Evolutionary conservation across 768 basidiomycete species (phyloP), one percentile per base, ranked within the genome.

Genomic region (Psilocybe subaeruginosa): DNA sequence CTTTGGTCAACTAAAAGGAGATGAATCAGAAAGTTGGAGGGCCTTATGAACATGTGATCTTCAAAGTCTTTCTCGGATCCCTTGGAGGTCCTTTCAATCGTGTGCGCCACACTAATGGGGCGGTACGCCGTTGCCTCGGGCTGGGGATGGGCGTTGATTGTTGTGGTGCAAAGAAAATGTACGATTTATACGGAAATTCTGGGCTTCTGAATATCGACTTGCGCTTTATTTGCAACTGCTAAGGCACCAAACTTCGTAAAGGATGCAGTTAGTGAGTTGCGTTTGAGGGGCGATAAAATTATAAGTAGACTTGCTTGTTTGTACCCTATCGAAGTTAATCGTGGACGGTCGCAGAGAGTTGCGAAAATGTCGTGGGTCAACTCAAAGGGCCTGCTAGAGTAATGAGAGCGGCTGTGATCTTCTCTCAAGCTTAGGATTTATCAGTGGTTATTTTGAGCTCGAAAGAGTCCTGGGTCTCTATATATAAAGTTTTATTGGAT

Each of bases 331-430:
- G 41, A 43, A 43, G 41, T 14, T 43, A 43, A 49, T 17, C 30
- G 31, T 17, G 31, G 30, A 17, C 3, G 4, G 17, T 35, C 9
- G 2, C 33, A 53, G 51, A 35, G 33, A 51, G 14, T 30, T 53
- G 51, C 51, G 51, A 53, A 35, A 53, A 53, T 9, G 51, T 53
- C 51, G 51, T 53, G 51, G 51, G 51, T 53, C 51, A 5, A 47
- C 6, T 49, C 23, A 9, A 49, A n/a, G 7, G 27, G 8, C 4
- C 45, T 47, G 14, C 12, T 16, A 47, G 19, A 16, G 14, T 29
- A 49, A 7, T 19, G 47, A 49, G 7, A 11, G 14, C 7, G 11
- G 41, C 41, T 37, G 12, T 7, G 41, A 43, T 43, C 41, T 43
- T 43, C 41, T 43, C 41, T 43, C 14, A 43, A 14, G 11, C 41